Percentiles rank a stretch among this genome's conserved stretches.
Conservation (phyloP, 1,284 basidiomycete genomes). For the Puccinia hordei region DNA sequence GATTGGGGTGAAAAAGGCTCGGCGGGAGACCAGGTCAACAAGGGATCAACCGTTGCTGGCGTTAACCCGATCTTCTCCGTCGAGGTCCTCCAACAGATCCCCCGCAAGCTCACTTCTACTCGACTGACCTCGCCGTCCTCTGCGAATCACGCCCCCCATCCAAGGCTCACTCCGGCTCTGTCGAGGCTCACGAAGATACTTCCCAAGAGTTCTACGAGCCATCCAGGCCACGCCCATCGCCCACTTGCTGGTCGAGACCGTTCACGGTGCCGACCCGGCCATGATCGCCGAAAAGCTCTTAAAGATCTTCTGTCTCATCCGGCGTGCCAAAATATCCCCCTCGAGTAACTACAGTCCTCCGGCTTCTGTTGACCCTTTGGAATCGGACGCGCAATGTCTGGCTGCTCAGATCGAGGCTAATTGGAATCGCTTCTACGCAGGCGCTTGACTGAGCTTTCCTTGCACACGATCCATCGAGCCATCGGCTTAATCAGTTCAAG, state of each 20-base stretch:
- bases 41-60: conserved; percentile 22
- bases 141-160: too few species aligned
- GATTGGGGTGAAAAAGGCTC: too few species aligned
- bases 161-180: background rate
- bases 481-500: too few species aligned
- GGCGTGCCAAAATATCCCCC: background rate
- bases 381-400: background rate
- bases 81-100: background rate
- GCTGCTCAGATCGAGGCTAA: background rate
- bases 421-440: background rate
- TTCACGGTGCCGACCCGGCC: background rate
- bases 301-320: background rate
- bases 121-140: background rate
- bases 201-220: background rate
- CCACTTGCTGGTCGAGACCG: conserved; percentile 17
- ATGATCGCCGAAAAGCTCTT: background rate
- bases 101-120: conserved; percentile 6
- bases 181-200: background rate
- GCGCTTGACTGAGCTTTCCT: background rate
- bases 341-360: background rate
- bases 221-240: conserved; percentile 28
- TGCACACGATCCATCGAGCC: too few species aligned
- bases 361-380: background rate
- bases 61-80: conserved; percentile 18
- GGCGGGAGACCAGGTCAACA: too few species aligned